phyloP scores from a whole-genome alignment of 163 green algal genomes.

The Chlamydomonas reinhardtii region DNA sequence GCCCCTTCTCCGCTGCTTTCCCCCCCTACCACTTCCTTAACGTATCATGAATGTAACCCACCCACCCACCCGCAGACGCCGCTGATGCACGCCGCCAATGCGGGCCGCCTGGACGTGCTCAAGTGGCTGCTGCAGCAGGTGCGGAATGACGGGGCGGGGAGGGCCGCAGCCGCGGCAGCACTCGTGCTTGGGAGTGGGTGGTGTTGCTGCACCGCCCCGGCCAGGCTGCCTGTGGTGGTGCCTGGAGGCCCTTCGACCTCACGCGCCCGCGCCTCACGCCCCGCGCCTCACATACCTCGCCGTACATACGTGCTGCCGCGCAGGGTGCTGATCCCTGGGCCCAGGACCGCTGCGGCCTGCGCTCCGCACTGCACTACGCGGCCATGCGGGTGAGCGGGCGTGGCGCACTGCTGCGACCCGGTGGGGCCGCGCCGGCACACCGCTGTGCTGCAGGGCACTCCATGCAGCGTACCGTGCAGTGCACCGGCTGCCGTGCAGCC shows the following conservation, averaged over 20 bases:
- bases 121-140: constrained; percentile 17
- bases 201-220: too few species aligned
- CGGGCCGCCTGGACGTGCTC: neutral
- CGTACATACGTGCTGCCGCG: neutral
- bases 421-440: too few species aligned
- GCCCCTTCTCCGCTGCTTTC: neutral
- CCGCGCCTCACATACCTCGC: too few species aligned
- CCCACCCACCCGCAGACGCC: constrained; percentile 4
- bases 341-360: constrained; percentile 45
- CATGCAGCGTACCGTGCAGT: too few species aligned
- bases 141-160: neutral
- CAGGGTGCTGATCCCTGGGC: constrained; percentile 57
- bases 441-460: neutral
- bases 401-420: too few species aligned
- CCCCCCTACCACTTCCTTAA: neutral
- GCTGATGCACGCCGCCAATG: constrained; percentile 12
- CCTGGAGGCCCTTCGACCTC: too few species aligned
- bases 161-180: too few species aligned
- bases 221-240: too few species aligned
- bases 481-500: too few species aligned
- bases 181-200: too few species aligned
- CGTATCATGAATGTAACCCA: neutral
- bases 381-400: constrained; percentile 29
- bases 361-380: constrained; percentile 58
- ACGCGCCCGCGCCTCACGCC: too few species aligned